Evolutionary conservation across 1,139 yeast species (phyloP).

Genomic region (Saccharomyces hybrid): DNA sequence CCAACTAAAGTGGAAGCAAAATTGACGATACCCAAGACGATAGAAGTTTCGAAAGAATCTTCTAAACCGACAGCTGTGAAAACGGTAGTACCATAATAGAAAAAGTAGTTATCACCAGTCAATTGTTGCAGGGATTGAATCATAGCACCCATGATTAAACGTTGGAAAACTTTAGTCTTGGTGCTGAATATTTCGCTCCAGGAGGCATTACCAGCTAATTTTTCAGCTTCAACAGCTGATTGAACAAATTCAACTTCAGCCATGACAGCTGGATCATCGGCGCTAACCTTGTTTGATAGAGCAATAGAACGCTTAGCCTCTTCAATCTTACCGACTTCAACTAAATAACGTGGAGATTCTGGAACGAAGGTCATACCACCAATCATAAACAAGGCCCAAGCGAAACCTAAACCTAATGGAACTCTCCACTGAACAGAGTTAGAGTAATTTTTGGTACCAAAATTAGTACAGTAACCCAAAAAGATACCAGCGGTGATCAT

Average conservation of each 20-base stretch:
- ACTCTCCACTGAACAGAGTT: slow-evolving; percentile 57
- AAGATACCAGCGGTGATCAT: slow-evolving; percentile 60
- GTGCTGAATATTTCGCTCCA: slow-evolving; percentile 63
- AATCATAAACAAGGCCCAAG: slow-evolving; percentile 39
- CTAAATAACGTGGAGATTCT: slow-evolving; percentile 70
- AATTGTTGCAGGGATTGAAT: slow-evolving; percentile 68
- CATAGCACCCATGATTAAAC: slow-evolving; percentile 58
- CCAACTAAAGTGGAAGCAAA: slow-evolving; percentile 67
- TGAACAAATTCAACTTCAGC: slow-evolving; percentile 53
- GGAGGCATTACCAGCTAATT: slow-evolving; percentile 55
- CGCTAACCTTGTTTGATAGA: slow-evolving; percentile 47
- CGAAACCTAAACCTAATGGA: slow-evolving; percentile 48
- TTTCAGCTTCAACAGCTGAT: slow-evolving; percentile 57
- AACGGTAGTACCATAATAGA: slow-evolving; percentile 73
- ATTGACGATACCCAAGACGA: slow-evolving; percentile 71
- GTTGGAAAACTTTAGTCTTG: slow-evolving; percentile 45
- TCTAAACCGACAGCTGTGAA: slow-evolving; percentile 68
- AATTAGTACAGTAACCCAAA: slow-evolving; percentile 57
- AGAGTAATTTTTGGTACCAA: slow-evolving; percentile 45
- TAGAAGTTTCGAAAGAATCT: slow-evolving; percentile 70
- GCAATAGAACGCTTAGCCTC: slow-evolving; percentile 57
- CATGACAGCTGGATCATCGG: slow-evolving; percentile 51
- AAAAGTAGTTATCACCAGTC: slow-evolving; percentile 75
- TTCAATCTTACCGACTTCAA: slow-evolving; percentile 46
- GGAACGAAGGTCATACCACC: slow-evolving; percentile 63